Conservation (phyloP, 129 eudicot genomes). For the Saposhnikovia divaricata region DNA sequence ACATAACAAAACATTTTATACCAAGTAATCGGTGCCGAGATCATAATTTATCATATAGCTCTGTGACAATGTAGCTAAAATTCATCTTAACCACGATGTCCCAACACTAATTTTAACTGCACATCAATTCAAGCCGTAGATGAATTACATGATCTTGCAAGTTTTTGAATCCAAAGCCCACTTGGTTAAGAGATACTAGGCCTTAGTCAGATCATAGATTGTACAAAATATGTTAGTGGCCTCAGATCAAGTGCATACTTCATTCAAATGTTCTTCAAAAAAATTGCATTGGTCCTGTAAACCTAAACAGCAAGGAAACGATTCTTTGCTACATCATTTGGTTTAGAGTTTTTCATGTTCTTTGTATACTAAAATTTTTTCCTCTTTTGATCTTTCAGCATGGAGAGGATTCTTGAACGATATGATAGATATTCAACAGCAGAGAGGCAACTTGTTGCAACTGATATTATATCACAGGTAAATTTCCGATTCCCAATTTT, state of each 20-base stretch:
- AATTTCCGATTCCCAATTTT: background rate
- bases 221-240: too few species aligned
- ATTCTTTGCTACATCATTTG: too few species aligned
- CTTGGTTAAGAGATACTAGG: background rate
- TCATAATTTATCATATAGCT: too few species aligned
- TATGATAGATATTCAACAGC: constrained; percentile 67
- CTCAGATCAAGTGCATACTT: too few species aligned
- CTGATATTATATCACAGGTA: constrained; percentile 49
- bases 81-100: too few species aligned
- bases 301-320: background rate
- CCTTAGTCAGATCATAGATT: background rate
- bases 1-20: too few species aligned
- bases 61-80: too few species aligned
- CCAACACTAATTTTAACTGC: background rate
- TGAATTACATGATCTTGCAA: background rate
- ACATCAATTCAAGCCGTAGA: background rate
- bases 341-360: background rate
- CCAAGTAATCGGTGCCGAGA: too few species aligned
- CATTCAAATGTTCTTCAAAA: too few species aligned
- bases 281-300: background rate
- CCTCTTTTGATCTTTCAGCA: constrained; percentile 22
- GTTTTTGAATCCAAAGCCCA: background rate
- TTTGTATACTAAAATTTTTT: too few species aligned
- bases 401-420: constrained; percentile 76
- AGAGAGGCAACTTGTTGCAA: constrained; percentile 44